Evolutionary conservation across 2,329 filamentous ascomycete genomes (phyloP).

Genomic region (Pseudogymnoascus sp.): DNA sequence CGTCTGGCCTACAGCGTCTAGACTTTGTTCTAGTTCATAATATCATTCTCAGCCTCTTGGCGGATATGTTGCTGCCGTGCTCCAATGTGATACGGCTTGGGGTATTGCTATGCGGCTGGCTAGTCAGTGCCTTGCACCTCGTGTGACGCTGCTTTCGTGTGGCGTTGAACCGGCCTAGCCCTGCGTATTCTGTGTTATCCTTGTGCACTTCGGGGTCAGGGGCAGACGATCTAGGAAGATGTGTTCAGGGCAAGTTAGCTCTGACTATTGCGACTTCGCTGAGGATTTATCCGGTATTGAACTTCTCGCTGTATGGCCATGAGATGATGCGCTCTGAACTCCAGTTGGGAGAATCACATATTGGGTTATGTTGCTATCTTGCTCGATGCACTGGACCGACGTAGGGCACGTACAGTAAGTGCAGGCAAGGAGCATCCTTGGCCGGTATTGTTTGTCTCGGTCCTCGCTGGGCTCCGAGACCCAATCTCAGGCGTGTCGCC

Average conservation of each 20-base stretch:
- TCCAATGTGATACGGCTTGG: background rate
- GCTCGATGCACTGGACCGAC: too few relatives aligned
- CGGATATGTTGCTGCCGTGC: background rate
- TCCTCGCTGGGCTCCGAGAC: too few relatives aligned
- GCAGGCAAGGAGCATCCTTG: too few relatives aligned
- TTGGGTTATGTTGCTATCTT: too few relatives aligned
- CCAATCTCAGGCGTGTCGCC: too few relatives aligned
- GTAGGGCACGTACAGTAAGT: too few relatives aligned
- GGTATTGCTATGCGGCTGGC: too few relatives aligned
- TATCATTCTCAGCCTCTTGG: background rate
- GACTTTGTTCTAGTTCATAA: background rate
- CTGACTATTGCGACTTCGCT: background rate
- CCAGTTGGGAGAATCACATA: background rate
- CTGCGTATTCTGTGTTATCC: background rate
- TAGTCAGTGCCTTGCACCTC: background rate
- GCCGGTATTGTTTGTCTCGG: background rate
- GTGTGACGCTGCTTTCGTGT: background rate
- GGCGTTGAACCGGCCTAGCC: background rate
- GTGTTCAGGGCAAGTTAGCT: background rate
- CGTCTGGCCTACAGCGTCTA: background rate
- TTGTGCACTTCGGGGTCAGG: background rate
- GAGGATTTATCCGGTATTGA: background rate
- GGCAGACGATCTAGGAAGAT: background rate
- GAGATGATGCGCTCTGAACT: background rate
- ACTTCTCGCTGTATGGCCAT: background rate